Conservation (phyloP, 2,329 filamentous ascomycete genomes). For the Neophaeococcomyces aloes region DNA sequence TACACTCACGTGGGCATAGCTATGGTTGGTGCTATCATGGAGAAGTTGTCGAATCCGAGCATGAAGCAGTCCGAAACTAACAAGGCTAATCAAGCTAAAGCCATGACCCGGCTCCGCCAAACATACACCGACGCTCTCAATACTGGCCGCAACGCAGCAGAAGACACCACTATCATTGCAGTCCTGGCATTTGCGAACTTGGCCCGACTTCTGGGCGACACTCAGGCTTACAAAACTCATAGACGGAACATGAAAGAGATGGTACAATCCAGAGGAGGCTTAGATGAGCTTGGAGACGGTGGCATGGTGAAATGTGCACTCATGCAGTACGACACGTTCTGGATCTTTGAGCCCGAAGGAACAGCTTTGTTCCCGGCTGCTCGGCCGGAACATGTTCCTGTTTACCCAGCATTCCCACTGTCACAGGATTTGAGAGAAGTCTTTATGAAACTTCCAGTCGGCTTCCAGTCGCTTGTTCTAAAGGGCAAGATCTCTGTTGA, state of each 20-base stretch:
- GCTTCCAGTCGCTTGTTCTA: constrained; percentile 4
- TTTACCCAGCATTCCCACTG: constrained; percentile 7
- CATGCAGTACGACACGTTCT: constrained; percentile 6
- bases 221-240: not conserved
- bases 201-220: not conserved
- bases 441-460: constrained; percentile 4
- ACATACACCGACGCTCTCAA: not conserved
- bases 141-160: not conserved
- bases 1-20: constrained; percentile 1
- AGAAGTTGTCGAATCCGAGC: not conserved
- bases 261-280: constrained; percentile 1
- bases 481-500: constrained; percentile 5
- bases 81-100: constrained; percentile 1
- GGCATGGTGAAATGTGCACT: not conserved
- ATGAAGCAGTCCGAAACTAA: not conserved
- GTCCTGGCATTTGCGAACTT: constrained; percentile 3
- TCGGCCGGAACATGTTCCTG: not conserved
- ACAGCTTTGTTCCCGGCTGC: constrained; percentile 1
- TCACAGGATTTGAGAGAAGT: constrained; percentile 4
- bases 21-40: constrained; percentile 7
- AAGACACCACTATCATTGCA: constrained; percentile 4
- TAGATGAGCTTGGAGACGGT: constrained; percentile 1
- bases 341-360: constrained; percentile 1
- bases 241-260: not conserved
- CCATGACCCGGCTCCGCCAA: not conserved